Evolutionary conservation across 305 asterid genomes (phyloP).

Genomic region (Fraxinus sp.): DNA sequence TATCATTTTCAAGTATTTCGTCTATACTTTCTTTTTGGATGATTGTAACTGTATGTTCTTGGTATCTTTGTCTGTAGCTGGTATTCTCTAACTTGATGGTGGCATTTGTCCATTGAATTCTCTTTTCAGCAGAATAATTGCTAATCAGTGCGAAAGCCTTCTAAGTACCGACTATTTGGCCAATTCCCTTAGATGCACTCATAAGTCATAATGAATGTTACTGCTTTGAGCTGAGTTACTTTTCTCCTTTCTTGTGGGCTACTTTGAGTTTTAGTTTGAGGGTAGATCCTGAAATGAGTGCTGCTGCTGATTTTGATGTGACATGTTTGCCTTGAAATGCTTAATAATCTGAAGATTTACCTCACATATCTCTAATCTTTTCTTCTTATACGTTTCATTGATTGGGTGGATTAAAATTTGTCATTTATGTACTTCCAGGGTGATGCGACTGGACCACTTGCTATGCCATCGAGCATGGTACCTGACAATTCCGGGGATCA

Average conservation of each 20-base stretch:
- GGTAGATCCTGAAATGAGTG: background rate
- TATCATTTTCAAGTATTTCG: background rate
- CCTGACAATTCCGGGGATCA: conserved; percentile 41
- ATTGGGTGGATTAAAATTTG: conserved; percentile 16
- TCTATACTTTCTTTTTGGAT: background rate
- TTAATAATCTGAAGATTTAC: conserved; percentile 18
- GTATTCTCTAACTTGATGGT: background rate
- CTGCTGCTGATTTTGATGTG: conserved; percentile 1
- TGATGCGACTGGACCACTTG: conserved; percentile 45
- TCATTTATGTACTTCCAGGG: conserved; percentile 49
- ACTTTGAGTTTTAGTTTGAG: background rate
- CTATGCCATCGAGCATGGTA: conserved; percentile 40
- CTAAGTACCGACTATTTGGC: background rate
- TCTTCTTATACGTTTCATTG: background rate
- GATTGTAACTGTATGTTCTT: background rate
- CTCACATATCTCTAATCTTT: conserved; percentile 3
- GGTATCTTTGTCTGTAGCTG: background rate
- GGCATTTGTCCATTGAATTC: background rate
- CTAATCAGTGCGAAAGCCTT: background rate
- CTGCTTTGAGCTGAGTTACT: conserved; percentile 1
- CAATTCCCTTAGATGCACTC: background rate
- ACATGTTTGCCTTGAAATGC: conserved; percentile 19
- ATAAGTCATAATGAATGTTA: background rate
- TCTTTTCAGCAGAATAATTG: background rate
- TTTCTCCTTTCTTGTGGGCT: background rate